A percentile compares a stretch with the other conserved stretches of the same genome.
Evolutionary conservation across 495 filamentous ascomycete species (phyloP).

Genomic region (Hyphodiscus hymeniophilus): DNA sequence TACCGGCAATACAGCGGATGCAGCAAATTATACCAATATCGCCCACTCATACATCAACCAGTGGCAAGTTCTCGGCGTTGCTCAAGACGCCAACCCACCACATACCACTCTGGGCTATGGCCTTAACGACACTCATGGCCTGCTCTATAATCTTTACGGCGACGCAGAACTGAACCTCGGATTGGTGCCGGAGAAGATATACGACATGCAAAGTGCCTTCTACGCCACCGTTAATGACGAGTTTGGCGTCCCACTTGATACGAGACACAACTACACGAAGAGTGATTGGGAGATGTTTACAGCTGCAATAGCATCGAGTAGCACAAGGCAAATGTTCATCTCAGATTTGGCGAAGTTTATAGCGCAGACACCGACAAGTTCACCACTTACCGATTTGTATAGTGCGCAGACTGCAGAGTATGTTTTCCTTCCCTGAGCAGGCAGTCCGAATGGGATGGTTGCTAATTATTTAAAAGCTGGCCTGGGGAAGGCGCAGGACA

Average conservation of each 20-base stretch:
- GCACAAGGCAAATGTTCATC: slow-evolving; percentile 57
- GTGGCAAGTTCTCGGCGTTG: slow-evolving; percentile 70
- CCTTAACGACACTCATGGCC: slow-evolving; percentile 43
- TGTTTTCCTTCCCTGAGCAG: slow-evolving; percentile 2
- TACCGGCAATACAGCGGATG: slow-evolving; percentile 51
- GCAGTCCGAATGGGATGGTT: neutral
- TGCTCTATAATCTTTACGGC: slow-evolving; percentile 83
- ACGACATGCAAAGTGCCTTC: slow-evolving; percentile 71
- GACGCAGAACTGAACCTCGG: slow-evolving; percentile 67
- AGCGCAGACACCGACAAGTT: slow-evolving; percentile 61
- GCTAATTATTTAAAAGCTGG: slow-evolving; percentile 2
- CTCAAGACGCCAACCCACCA: slow-evolving; percentile 50
- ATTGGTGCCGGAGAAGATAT: slow-evolving; percentile 62
- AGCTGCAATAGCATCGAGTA: slow-evolving; percentile 57
- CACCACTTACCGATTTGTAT: slow-evolving; percentile 74
- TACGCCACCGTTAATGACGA: slow-evolving; percentile 64
- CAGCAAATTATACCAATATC: slow-evolving; percentile 53
- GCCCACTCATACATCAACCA: slow-evolving; percentile 64
- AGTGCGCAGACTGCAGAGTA: slow-evolving; percentile 54
- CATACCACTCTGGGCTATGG: slow-evolving; percentile 66
- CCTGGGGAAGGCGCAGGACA: neutral
- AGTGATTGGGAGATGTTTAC: slow-evolving; percentile 83
- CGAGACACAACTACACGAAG: slow-evolving; percentile 77
- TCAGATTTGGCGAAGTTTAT: slow-evolving; percentile 67
- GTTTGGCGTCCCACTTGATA: slow-evolving; percentile 81